A percentile compares a stretch with the other conserved stretches of the same genome.
Evolutionary conservation across 2,329 filamentous ascomycete species (phyloP).

Genomic region (Sporothrix variecibatus): DNA sequence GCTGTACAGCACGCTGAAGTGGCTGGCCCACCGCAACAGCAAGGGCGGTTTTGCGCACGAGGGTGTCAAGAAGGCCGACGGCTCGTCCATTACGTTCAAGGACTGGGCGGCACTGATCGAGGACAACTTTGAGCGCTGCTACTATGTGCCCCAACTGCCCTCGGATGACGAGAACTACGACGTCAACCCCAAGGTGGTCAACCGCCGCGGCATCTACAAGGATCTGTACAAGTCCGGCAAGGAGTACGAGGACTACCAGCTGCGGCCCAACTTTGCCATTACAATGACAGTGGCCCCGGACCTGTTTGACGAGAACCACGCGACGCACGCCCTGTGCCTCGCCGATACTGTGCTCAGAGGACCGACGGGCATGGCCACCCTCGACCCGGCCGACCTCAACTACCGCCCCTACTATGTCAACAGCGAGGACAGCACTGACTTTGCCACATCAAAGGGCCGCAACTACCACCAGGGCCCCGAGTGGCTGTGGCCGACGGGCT

Average conservation of each 20-base stretch:
- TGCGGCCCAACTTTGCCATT: conserved; percentile 91
- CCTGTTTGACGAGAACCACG: conserved; percentile 78
- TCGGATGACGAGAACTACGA: conserved; percentile 76
- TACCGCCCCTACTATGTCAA: conserved; percentile 96
- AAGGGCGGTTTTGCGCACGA: conserved; percentile 71
- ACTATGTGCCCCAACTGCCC: conserved; percentile 74
- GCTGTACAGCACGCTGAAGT: conserved; percentile 82
- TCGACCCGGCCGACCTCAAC: conserved; percentile 89
- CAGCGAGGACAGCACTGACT: conserved; percentile 87
- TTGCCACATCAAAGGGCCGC: conserved; percentile 86
- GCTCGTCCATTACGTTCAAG: conserved; percentile 64
- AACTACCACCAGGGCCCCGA: conserved; percentile 99
- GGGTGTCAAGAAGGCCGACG: conserved; percentile 68
- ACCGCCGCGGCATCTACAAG: conserved; percentile 96
- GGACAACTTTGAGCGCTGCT: conserved; percentile 86
- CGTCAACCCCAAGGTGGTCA: conserved; percentile 75
- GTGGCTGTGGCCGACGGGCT: conserved; percentile 97
- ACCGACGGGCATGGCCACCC: conserved; percentile 90
- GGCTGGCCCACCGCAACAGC: conserved; percentile 70
- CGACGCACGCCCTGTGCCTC: conserved; percentile 74
- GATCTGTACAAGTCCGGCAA: conserved; percentile 92
- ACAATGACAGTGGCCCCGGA: conserved; percentile 92
- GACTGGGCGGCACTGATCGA: conserved; percentile 82
- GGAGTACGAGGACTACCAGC: conserved; percentile 96
- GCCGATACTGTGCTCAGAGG: conserved; percentile 80